phyloP scores from a whole-genome alignment of 2,329 filamentous ascomycete genomes.

The Penicillium concentricum region DNA sequence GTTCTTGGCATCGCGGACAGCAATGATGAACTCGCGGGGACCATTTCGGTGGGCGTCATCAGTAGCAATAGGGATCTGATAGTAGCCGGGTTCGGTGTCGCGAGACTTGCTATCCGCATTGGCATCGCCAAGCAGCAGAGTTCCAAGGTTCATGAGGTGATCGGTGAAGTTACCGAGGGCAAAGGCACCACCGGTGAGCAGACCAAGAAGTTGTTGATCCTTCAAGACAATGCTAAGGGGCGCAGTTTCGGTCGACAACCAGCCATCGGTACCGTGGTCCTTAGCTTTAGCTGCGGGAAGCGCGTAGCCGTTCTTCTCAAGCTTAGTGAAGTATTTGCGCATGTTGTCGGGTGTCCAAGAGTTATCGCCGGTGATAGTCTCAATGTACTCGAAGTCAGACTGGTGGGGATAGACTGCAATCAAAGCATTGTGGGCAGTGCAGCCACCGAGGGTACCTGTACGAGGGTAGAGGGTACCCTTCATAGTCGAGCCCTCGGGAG shows the following conservation, averaged over 20 bases:
- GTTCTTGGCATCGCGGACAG: constrained; percentile 28
- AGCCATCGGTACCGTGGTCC: constrained; percentile 47
- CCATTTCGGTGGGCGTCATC: constrained; percentile 26
- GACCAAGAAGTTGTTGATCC: constrained; percentile 55
- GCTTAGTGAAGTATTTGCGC: constrained; percentile 53
- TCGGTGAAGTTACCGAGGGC: constrained; percentile 50
- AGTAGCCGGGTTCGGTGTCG: constrained; percentile 52
- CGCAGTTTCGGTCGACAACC: constrained; percentile 25
- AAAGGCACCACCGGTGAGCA: constrained; percentile 53
- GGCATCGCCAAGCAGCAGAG: constrained; percentile 51
- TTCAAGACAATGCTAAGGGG: constrained; percentile 51
- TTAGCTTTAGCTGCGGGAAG: constrained; percentile 21
- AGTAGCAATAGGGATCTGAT: constrained; percentile 57
- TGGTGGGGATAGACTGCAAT: constrained; percentile 59
- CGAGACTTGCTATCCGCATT: constrained; percentile 47
- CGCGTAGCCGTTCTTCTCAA: constrained; percentile 58
- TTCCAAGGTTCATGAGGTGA: constrained; percentile 44
- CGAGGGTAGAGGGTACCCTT: constrained; percentile 60
- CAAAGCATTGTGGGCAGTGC: constrained; percentile 61
- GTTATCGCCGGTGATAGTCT: constrained; percentile 57
- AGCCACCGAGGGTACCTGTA: constrained; percentile 57
- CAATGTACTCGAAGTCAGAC: constrained; percentile 60
- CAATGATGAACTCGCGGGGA: constrained; percentile 44
- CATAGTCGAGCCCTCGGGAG: constrained; percentile 52
- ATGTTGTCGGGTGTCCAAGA: constrained; percentile 60